Percentiles rank a stretch among this genome's conserved stretches.
These are phyloP conservation scores for Hyaloscypha variabilis DNA, from an alignment of 495 filamentous ascomycete genomes.

Conservation along the genomic window DNA sequence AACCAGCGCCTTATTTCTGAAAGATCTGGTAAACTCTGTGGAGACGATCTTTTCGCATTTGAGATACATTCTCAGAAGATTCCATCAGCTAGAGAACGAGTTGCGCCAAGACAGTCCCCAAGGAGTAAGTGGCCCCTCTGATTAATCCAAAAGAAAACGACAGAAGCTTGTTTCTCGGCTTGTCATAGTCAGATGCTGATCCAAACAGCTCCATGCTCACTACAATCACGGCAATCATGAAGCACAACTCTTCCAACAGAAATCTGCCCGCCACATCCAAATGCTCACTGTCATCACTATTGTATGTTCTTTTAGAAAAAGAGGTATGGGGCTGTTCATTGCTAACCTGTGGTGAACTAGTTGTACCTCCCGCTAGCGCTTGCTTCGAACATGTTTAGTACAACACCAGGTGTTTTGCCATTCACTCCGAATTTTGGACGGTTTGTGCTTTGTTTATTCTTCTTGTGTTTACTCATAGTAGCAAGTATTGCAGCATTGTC, in stretches of 20 bases:
- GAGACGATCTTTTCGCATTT: slow-evolving; percentile 5
- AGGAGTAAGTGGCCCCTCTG: slow-evolving; percentile 8
- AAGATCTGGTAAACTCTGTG: not conserved
- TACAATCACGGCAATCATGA: slow-evolving; percentile 3
- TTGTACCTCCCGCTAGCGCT: slow-evolving; percentile 5
- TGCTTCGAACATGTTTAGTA: slow-evolving; percentile 4
- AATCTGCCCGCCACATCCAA: slow-evolving; percentile 6
- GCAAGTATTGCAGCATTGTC: not conserved
- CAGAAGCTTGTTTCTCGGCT: too few species aligned
- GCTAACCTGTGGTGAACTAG: not conserved
- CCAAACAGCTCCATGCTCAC: not conserved
- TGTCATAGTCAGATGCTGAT: not conserved
- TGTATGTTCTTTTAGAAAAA: not conserved
- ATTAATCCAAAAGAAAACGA: too few species aligned
- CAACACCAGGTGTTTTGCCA: not conserved
- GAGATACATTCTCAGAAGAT: not conserved
- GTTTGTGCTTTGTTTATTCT: not conserved
- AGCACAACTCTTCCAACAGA: slow-evolving; percentile 7
- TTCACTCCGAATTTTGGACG: slow-evolving; percentile 2
- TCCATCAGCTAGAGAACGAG: not conserved
- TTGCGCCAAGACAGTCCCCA: slow-evolving; percentile 9
- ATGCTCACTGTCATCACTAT: slow-evolving; percentile 13
- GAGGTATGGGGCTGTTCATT: too few species aligned
- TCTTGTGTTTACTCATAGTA: not conserved
- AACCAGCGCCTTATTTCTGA: not conserved